phyloP scores from a whole-genome alignment of 2,329 filamentous ascomycete genomes.

The Teratosphaeria viscida region DNA sequence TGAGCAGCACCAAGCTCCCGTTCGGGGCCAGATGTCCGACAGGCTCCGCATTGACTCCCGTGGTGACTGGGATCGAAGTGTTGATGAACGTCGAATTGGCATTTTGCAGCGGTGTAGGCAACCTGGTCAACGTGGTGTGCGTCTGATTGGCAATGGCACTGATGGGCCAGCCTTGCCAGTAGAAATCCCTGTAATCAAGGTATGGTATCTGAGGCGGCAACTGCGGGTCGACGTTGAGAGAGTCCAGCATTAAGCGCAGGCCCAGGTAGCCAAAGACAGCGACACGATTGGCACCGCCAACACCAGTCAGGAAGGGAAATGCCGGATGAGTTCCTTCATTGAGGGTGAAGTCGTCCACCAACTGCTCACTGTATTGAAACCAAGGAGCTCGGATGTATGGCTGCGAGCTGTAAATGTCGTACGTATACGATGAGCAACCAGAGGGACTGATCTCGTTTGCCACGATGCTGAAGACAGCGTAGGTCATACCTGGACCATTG shows the following conservation, averaged over 20 bases:
- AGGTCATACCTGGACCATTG: constrained; percentile 64
- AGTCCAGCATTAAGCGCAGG: constrained; percentile 48
- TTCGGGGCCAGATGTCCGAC: constrained; percentile 26
- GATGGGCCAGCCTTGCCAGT: constrained; percentile 56
- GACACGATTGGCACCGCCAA: constrained; percentile 59
- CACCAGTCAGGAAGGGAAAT: constrained; percentile 61
- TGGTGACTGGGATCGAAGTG: constrained; percentile 47
- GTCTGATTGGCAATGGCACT: constrained; percentile 51
- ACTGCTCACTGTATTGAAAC: constrained; percentile 62
- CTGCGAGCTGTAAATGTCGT: constrained; percentile 51
- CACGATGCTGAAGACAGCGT: constrained; percentile 57
- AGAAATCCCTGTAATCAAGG: constrained; percentile 52
- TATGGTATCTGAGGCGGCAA: constrained; percentile 55
- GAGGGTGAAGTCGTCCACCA: constrained; percentile 46
- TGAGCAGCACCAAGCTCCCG: constrained; percentile 45
- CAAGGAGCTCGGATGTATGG: constrained; percentile 58
- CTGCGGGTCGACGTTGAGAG: constrained; percentile 53
- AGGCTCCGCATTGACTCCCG: constrained; percentile 31
- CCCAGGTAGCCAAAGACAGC: constrained; percentile 59
- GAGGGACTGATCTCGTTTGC: constrained; percentile 55
- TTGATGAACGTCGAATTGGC: constrained; percentile 47
- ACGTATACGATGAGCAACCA: constrained; percentile 59
- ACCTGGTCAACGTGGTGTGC: constrained; percentile 51
- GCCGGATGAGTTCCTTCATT: constrained; percentile 61
- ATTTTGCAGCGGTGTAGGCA: constrained; percentile 37